Percentiles rank a stretch among this genome's conserved stretches.
These are phyloP conservation scores for Penicillium rolfsii DNA, from an alignment of 2,329 filamentous ascomycete genomes.

Conservation along the genomic window DNA sequence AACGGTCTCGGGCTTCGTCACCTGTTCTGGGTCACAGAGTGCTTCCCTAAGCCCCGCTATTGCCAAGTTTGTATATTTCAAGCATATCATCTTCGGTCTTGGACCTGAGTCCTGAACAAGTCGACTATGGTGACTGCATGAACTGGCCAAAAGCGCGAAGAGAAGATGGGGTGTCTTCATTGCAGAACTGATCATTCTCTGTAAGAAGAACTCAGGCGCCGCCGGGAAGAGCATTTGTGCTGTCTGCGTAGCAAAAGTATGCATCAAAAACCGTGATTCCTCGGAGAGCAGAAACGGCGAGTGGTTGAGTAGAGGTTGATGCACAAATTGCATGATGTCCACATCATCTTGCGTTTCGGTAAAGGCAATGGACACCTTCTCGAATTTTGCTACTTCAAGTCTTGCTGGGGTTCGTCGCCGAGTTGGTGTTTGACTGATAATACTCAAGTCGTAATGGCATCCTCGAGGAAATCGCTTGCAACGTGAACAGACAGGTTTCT, in stretches of 20 bases:
- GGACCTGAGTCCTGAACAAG: conserved; percentile 25
- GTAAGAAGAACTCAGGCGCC: conserved; percentile 30
- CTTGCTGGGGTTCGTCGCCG: conserved; percentile 7
- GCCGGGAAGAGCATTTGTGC: conserved; percentile 33
- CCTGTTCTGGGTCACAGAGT: conserved; percentile 18
- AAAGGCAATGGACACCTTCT: background rate
- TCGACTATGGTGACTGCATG: conserved; percentile 36
- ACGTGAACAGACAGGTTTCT: conserved; percentile 30
- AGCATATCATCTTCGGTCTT: conserved; percentile 18
- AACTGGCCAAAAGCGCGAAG: conserved; percentile 33
- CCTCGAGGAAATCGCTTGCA: conserved; percentile 31
- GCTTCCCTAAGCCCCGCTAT: conserved; percentile 31
- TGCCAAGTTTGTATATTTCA: conserved; percentile 35
- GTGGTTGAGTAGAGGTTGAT: conserved; percentile 21
- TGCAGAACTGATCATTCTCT: conserved; percentile 30
- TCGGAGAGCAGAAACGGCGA: conserved; percentile 26
- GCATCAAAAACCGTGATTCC: conserved; percentile 34
- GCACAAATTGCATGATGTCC: conserved; percentile 5
- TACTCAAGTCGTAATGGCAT: conserved; percentile 31
- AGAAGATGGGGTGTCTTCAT: conserved; percentile 34
- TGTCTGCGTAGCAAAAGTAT: conserved; percentile 32
- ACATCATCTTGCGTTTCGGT: background rate
- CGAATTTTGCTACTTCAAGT: background rate
- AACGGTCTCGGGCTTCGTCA: conserved; percentile 28
- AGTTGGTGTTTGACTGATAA: conserved; percentile 21